These are phyloP conservation scores for Adansonia gregorii DNA, from an alignment of 441 rosid genomes.

Conservation along the genomic window DNA sequence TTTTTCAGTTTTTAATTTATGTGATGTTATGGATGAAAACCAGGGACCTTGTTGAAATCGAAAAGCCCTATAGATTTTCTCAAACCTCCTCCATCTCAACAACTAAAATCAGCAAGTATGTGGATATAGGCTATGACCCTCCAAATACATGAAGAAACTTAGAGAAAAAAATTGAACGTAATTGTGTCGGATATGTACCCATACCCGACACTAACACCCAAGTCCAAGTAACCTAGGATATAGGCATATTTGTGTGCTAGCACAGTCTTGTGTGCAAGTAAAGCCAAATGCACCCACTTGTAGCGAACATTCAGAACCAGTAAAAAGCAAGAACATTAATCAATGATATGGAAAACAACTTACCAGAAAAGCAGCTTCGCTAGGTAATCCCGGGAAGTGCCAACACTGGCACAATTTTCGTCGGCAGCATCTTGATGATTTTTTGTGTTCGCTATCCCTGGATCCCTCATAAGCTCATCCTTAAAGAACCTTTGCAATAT, in stretches of 20 bases:
- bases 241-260: neutral
- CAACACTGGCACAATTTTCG: constrained; percentile 47
- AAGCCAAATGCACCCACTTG: neutral
- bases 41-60: neutral
- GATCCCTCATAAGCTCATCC: constrained; percentile 41
- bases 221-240: no score
- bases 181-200: no score
- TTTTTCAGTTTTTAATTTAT: neutral
- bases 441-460: constrained; percentile 35
- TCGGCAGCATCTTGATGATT: constrained; percentile 39
- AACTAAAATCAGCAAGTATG: neutral
- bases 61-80: neutral
- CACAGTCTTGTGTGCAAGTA: neutral
- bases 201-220: no score
- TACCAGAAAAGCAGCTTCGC: constrained; percentile 92
- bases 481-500: constrained; percentile 50
- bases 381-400: constrained; percentile 76
- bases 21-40: neutral
- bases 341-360: constrained; percentile 11
- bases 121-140: neutral
- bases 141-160: no score
- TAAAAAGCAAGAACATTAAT: neutral
- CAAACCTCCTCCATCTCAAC: neutral
- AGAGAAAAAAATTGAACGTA: no score
- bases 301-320: neutral